phyloP scores from a whole-genome alignment of 2,329 filamentous ascomycete genomes.

The Myriangium duriaei region DNA sequence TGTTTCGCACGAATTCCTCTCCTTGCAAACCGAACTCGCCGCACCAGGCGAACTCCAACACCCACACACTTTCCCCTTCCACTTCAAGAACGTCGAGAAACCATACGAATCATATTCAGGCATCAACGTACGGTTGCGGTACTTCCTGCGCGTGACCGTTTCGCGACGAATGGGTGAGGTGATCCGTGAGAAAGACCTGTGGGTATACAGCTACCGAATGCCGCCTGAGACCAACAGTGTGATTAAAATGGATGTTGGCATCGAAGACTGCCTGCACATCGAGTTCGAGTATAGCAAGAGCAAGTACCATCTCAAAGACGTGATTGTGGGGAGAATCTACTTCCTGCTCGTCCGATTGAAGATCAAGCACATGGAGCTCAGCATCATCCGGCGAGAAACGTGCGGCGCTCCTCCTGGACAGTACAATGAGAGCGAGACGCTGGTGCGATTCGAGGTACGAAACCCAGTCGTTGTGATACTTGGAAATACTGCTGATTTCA shows the following conservation, averaged over 20 bases:
- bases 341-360: conserved; percentile 93
- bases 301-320: conserved; percentile 98
- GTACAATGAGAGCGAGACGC: conserved; percentile 97
- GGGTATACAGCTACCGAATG: conserved; percentile 98
- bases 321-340: conserved; percentile 97
- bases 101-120: conserved; percentile 99
- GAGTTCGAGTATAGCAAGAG: conserved; percentile 99
- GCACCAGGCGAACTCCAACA: conserved; percentile 96
- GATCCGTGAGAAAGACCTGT: conserved; percentile 96
- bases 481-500: conserved; percentile 12
- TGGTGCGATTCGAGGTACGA: conserved; percentile 83
- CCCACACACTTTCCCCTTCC: conserved; percentile 97
- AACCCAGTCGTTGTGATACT: conserved; percentile 7
- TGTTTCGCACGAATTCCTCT: conserved; percentile 98
- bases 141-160: conserved; percentile 95
- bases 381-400: conserved; percentile 92
- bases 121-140: conserved; percentile 98
- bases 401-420: conserved; percentile 95
- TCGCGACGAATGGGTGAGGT: conserved; percentile 96
- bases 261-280: conserved; percentile 97
- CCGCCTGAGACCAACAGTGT: conserved; percentile 95
- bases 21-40: conserved; percentile 88
- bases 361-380: conserved; percentile 99
- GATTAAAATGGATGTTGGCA: conserved; percentile 99
- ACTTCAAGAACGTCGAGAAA: conserved; percentile 99